phyloP scores from a whole-genome alignment of 2,329 filamentous ascomycete species.

The Ascochyta lentis region DNA sequence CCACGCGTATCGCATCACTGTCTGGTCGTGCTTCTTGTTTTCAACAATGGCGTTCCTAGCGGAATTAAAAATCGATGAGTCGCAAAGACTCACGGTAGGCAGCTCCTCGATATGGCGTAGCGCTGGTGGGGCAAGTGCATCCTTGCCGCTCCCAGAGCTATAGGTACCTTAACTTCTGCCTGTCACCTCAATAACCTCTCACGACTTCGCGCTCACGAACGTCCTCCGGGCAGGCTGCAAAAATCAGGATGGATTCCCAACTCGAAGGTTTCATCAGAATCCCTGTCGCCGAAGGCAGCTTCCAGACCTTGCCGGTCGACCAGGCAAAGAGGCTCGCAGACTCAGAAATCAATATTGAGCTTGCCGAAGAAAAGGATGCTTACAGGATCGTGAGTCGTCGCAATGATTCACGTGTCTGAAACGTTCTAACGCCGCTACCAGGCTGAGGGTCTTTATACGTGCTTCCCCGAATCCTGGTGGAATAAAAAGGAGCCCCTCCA shows the following conservation, averaged over 20 bases:
- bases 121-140: neutral
- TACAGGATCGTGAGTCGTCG: conserved; percentile 23
- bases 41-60: no score
- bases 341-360: conserved; percentile 25
- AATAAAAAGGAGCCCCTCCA: conserved; percentile 30
- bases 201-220: no score
- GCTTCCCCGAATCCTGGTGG: conserved; percentile 32
- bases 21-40: no score
- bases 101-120: conserved; percentile 10
- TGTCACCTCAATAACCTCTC: neutral
- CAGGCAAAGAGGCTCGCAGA: conserved; percentile 26
- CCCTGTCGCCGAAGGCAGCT: neutral
- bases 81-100: neutral
- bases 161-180: conserved; percentile 1
- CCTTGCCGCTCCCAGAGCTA: neutral
- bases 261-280: conserved; percentile 29
- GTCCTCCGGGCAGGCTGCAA: neutral
- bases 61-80: neutral
- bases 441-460: conserved; percentile 39
- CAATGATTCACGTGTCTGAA: neutral
- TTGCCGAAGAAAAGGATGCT: conserved; percentile 27
- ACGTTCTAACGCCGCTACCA: conserved; percentile 9
- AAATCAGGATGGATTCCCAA: conserved; percentile 17
- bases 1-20: no score
- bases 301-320: conserved; percentile 31